Percentiles rank a stretch among this genome's conserved stretches.
phyloP scores from a whole-genome alignment of 2,329 filamentous ascomycete genomes.

The Sporothrix globosa region DNA sequence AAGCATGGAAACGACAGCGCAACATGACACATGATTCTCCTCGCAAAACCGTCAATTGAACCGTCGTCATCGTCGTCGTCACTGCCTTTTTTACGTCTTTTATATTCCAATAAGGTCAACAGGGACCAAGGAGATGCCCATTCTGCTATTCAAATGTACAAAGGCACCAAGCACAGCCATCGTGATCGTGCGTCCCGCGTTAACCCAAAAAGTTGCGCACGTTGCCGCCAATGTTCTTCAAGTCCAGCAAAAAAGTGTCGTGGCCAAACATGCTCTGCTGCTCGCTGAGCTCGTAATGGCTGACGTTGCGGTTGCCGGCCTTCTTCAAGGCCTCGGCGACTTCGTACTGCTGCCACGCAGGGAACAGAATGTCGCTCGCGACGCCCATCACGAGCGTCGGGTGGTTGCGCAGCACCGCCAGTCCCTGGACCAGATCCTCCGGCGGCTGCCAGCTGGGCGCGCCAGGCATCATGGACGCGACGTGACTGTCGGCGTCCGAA shows the following conservation, averaged over 20 bases:
- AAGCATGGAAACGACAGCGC: not conserved
- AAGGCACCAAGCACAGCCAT: too few species aligned
- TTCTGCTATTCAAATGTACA: not conserved
- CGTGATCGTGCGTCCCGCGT: slow-evolving; percentile 5
- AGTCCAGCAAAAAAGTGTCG: slow-evolving; percentile 90
- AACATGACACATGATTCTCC: not conserved
- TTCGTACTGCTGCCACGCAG: slow-evolving; percentile 96
- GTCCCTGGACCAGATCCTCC: slow-evolving; percentile 75
- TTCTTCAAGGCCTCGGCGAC: slow-evolving; percentile 80
- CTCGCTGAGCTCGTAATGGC: slow-evolving; percentile 88
- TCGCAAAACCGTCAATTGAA: not conserved
- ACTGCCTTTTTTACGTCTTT: not conserved
- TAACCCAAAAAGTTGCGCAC: slow-evolving; percentile 76
- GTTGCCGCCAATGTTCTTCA: slow-evolving; percentile 87
- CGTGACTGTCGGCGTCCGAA: slow-evolving; percentile 39
- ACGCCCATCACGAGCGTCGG: slow-evolving; percentile 90
- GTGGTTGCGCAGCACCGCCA: slow-evolving; percentile 71
- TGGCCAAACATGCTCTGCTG: slow-evolving; percentile 95
- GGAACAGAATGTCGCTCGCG: slow-evolving; percentile 93
- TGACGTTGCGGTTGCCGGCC: slow-evolving; percentile 78
- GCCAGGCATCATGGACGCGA: slow-evolving; percentile 24
- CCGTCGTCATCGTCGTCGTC: slow-evolving; percentile 15
- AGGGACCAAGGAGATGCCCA: slow-evolving; percentile 5
- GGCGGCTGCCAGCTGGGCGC: slow-evolving; percentile 61
- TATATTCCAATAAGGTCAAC: not conserved